Evolutionary conservation across 495 filamentous ascomycete genomes (phyloP).

Genomic region (Xylaria cubensis): DNA sequence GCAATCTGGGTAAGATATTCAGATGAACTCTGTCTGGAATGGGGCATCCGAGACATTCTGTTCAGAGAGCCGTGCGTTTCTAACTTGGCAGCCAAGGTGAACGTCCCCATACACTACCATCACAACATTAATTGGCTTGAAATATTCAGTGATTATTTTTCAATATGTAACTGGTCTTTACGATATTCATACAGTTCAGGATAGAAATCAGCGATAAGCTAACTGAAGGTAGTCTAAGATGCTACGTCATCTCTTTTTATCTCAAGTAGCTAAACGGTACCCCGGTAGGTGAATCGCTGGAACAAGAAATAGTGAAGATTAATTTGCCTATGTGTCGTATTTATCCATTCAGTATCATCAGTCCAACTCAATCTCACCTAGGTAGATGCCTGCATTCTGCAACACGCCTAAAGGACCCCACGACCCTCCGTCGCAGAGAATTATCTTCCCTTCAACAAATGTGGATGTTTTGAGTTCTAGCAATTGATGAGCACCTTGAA

Average conservation of each 20-base stretch:
- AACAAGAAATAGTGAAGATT: neutral
- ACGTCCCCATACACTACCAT: neutral
- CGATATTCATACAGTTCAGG: neutral
- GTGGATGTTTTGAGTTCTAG: neutral
- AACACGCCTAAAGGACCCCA: neutral
- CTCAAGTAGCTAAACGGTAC: neutral
- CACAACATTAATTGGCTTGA: neutral
- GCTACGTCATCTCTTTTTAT: neutral
- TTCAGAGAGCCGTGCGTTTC: neutral
- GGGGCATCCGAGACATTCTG: neutral
- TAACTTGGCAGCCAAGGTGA: neutral
- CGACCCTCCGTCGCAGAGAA: neutral
- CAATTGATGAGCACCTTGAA: neutral
- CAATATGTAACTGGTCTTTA: neutral
- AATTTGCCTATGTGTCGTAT: constrained; percentile 16
- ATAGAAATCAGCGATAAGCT: neutral
- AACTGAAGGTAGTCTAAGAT: neutral
- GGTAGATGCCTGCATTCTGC: neutral
- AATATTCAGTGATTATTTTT: neutral
- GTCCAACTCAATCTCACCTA: neutral
- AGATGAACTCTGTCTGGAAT: neutral
- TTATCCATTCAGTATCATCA: constrained; percentile 5
- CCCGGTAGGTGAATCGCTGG: neutral
- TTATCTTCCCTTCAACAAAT: neutral
- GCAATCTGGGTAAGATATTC: neutral